Conservation (phyloP, 495 filamentous ascomycete genomes). For the Penicillium lividum region DNA sequence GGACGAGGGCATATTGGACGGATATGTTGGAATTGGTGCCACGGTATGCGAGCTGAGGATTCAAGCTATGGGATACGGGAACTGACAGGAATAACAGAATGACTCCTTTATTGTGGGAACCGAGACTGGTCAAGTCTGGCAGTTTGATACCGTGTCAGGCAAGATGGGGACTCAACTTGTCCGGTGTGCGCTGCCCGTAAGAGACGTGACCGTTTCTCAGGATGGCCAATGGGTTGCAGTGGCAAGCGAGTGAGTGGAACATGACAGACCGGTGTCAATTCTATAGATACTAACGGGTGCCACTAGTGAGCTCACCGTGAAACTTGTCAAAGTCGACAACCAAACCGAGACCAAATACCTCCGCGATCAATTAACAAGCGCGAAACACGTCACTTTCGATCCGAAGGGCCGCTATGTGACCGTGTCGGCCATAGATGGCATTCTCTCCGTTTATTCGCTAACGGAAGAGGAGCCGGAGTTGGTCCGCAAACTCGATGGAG, state of each 20-base stretch:
- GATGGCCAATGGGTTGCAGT: constrained; percentile 89
- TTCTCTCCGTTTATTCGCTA: constrained; percentile 86
- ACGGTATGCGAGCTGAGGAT: constrained; percentile 50
- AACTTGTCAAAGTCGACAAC: constrained; percentile 79
- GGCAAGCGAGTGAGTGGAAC: constrained; percentile 74
- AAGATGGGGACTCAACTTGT: constrained; percentile 76
- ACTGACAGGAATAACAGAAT: constrained; percentile 52
- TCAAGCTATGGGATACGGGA: background rate
- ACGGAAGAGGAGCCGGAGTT: constrained; percentile 78
- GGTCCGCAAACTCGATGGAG: constrained; percentile 77
- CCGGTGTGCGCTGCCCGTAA: constrained; percentile 76
- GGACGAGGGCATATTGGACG: constrained; percentile 76
- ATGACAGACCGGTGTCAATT: background rate
- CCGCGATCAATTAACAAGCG: constrained; percentile 76
- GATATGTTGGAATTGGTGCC: constrained; percentile 73
- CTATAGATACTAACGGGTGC: constrained; percentile 12
- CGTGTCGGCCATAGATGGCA: constrained; percentile 83
- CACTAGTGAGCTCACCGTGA: constrained; percentile 76
- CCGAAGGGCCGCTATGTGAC: constrained; percentile 74
- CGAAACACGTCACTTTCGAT: constrained; percentile 89
- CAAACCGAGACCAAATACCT: constrained; percentile 73
- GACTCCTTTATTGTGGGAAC: constrained; percentile 83
- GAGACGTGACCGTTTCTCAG: constrained; percentile 80
- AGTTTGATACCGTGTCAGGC: constrained; percentile 77
- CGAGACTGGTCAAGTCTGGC: constrained; percentile 90